Conservation (phyloP, 805 yeast species). For the Starmerella sp. region DNA sequence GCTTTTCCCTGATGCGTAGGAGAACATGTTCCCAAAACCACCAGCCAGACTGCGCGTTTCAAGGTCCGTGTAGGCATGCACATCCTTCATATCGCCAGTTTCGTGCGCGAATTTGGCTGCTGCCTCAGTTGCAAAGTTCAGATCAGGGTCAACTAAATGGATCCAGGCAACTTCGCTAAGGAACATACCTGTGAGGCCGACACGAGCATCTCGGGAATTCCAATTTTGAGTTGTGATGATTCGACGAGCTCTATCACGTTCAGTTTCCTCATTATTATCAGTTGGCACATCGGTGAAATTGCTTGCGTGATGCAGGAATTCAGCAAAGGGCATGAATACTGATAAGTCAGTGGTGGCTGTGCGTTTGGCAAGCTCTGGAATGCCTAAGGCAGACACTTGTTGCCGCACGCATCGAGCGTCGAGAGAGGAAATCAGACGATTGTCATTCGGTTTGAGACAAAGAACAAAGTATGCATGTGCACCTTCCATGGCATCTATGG, state of each 20-base stretch:
- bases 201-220: conserved; percentile 31
- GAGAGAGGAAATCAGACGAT: conserved; percentile 29
- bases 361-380: conserved; percentile 33
- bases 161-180: conserved; percentile 34
- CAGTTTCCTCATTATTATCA: conserved; percentile 18
- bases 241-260: conserved; percentile 28
- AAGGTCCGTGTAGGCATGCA: conserved; percentile 26
- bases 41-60: conserved; percentile 29
- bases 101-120: conserved; percentile 23
- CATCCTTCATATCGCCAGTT: conserved; percentile 11
- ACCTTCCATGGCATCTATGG: conserved; percentile 31
- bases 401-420: conserved; percentile 36
- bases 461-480: conserved; percentile 34
- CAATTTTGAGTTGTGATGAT: conserved; percentile 27
- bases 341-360: conserved; percentile 32
- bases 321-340: conserved; percentile 32
- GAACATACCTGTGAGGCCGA: conserved; percentile 34
- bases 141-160: conserved; percentile 31
- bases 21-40: conserved; percentile 32
- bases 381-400: conserved; percentile 33
- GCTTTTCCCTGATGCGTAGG: conserved; percentile 15
- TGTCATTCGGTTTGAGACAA: conserved; percentile 35
- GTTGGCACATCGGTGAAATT: conserved; percentile 8
- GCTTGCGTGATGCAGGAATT: conserved; percentile 26
- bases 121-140: conserved; percentile 29